These are phyloP conservation scores for Cadophora sp. DNA, from an alignment of 2,329 filamentous ascomycete species.

Conservation along the genomic window DNA sequence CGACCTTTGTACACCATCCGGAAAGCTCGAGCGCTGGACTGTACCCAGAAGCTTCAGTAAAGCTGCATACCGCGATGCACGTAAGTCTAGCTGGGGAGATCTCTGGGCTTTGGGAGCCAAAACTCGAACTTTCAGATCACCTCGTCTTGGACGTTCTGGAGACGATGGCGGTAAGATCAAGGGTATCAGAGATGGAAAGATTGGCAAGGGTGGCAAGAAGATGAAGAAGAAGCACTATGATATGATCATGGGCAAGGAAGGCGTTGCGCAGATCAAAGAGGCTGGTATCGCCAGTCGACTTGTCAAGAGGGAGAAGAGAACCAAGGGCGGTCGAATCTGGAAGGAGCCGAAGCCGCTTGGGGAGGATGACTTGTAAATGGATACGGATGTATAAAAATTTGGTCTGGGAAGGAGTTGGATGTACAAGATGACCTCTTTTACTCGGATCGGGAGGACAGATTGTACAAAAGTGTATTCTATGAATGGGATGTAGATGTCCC, in stretches of 20 bases:
- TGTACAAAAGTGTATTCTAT: slow-evolving; percentile 17
- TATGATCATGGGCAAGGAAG: slow-evolving; percentile 45
- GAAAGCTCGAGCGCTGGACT: slow-evolving; percentile 90
- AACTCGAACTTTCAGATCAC: slow-evolving; percentile 69
- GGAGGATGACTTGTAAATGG: slow-evolving; percentile 38
- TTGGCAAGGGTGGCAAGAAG: slow-evolving; percentile 50
- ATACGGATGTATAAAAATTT: slow-evolving; percentile 18
- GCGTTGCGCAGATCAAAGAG: slow-evolving; percentile 39
- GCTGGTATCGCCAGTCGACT: slow-evolving; percentile 34
- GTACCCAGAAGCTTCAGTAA: slow-evolving; percentile 82
- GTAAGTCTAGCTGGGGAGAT: slow-evolving; percentile 91
- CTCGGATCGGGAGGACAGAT: background rate
- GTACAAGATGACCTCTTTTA: slow-evolving; percentile 14
- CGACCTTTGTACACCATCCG: slow-evolving; percentile 88
- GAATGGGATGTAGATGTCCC: background rate
- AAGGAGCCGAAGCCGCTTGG: slow-evolving; percentile 45
- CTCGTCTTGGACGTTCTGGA: slow-evolving; percentile 61
- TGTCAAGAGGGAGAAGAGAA: slow-evolving; percentile 42
- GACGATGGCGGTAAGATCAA: slow-evolving; percentile 44
- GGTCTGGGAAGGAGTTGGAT: slow-evolving; percentile 3
- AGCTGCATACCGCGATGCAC: slow-evolving; percentile 88
- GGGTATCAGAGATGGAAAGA: slow-evolving; percentile 42
- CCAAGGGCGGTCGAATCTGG: slow-evolving; percentile 45
- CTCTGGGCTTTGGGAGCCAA: slow-evolving; percentile 96
- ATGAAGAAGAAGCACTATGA: slow-evolving; percentile 51